Percentiles rank a stretch among this genome's conserved stretches.
Conservation (phyloP, 2,329 filamentous ascomycete species). For the Thelonectria discophora region DNA sequence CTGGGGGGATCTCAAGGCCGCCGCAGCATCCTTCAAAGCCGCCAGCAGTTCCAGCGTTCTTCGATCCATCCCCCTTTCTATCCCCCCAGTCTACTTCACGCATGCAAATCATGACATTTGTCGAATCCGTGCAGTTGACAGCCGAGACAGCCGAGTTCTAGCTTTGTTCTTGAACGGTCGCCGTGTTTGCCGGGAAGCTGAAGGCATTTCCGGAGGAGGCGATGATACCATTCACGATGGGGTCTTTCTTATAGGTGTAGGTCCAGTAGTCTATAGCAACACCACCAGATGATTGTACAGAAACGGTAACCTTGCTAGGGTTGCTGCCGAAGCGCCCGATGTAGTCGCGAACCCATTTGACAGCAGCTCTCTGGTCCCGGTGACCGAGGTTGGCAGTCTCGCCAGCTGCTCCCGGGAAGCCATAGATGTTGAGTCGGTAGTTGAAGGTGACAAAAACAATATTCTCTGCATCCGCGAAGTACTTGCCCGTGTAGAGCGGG, state of each 20-base stretch:
- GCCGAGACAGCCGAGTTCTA: constrained; percentile 53
- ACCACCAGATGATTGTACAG: constrained; percentile 47
- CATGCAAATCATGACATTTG: constrained; percentile 50
- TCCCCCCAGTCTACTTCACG: constrained; percentile 46
- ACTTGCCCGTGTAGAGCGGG: constrained; percentile 53
- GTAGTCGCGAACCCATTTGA: constrained; percentile 47
- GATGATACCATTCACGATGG: constrained; percentile 59
- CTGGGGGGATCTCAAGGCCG: constrained; percentile 49
- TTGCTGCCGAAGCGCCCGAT: constrained; percentile 44
- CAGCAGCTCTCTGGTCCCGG: constrained; percentile 43
- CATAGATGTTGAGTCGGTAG: constrained; percentile 55
- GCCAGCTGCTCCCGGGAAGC: constrained; percentile 49
- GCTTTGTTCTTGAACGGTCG: constrained; percentile 46
- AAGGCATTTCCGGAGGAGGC: constrained; percentile 56
- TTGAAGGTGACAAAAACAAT: constrained; percentile 58
- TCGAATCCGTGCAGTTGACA: constrained; percentile 49
- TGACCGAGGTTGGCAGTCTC: constrained; percentile 41
- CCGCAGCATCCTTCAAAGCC: constrained; percentile 47
- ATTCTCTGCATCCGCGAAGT: constrained; percentile 54
- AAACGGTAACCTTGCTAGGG: constrained; percentile 45
- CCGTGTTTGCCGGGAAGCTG: constrained; percentile 54
- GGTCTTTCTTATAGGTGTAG: constrained; percentile 58
- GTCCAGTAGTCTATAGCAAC: constrained; percentile 57
- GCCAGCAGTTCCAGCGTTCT: constrained; percentile 47
- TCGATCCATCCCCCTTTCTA: constrained; percentile 52